phyloP scores from a whole-genome alignment of 805 yeast species.

The Barnettozyma pratensis region DNA sequence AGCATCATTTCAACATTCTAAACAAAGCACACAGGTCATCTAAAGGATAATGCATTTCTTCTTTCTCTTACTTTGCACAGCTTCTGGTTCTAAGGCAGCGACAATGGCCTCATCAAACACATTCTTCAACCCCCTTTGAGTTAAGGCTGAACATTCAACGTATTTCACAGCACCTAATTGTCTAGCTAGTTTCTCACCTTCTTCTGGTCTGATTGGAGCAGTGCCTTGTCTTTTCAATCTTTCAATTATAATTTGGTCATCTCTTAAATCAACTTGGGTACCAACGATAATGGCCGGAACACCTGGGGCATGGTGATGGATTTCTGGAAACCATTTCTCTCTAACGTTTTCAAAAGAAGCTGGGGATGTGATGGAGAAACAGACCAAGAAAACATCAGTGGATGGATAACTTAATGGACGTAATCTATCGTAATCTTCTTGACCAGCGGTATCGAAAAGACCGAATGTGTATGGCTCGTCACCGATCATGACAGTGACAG shows the following conservation, averaged over 20 bases:
- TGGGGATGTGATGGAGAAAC: constrained; percentile 95
- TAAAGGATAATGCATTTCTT: constrained; percentile 69
- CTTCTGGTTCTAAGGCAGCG: constrained; percentile 97
- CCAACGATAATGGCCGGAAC: constrained; percentile 97
- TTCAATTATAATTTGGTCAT: constrained; percentile 85
- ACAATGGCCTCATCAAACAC: constrained; percentile 99
- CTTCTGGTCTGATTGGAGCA: constrained; percentile 77
- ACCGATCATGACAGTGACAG: constrained; percentile 92
- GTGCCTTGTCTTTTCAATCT: constrained; percentile 87
- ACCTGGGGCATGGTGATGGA: constrained; percentile 97
- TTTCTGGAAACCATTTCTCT: constrained; percentile 99
- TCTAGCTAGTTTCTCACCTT: constrained; percentile 89
- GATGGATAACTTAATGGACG: constrained; percentile 97
- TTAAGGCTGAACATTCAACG: constrained; percentile 96
- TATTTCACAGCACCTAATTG: constrained; percentile 94
- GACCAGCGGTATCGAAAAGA: constrained; percentile 98
- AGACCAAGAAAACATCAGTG: constrained; percentile 92
- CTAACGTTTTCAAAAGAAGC: constrained; percentile 96
- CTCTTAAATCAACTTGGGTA: constrained; percentile 92
- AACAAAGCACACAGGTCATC: neutral
- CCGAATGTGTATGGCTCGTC: constrained; percentile 98
- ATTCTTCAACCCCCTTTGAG: constrained; percentile 94
- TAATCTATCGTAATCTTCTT: constrained; percentile 96
- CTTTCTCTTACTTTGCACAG: constrained; percentile 71
- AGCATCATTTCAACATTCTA: neutral